These are phyloP conservation scores for Sutorius australiensis DNA, from an alignment of 768 basidiomycete species.

Conservation along the genomic window DNA sequence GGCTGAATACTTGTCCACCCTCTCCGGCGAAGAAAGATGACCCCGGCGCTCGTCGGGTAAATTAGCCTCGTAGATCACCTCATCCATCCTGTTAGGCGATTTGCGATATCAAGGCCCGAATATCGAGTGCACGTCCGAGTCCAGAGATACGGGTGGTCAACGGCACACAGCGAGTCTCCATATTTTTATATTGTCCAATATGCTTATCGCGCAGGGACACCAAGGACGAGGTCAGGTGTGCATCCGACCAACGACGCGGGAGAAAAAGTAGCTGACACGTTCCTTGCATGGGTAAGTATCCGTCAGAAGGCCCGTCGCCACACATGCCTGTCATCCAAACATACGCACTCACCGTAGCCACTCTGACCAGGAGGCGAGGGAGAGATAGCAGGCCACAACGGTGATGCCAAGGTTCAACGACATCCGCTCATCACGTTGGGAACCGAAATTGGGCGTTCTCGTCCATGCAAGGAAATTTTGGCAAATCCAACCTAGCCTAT, in stretches of 20 bases:
- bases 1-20: neutral
- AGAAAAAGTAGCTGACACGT: neutral
- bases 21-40: neutral
- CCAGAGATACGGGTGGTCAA: neutral
- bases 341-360: neutral
- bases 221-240: neutral
- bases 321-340: neutral
- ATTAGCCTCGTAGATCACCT: neutral
- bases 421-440: neutral
- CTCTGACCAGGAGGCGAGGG: neutral
- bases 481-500: constrained; percentile 6
- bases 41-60: neutral
- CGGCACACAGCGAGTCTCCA: neutral
- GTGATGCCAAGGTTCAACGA: neutral
- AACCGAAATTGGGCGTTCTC: neutral
- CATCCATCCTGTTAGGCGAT: neutral
- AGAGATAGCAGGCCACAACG: neutral
- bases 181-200: neutral
- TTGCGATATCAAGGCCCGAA: neutral
- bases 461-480: constrained; percentile 12
- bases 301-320: neutral
- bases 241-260: neutral
- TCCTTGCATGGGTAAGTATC: constrained; percentile 1
- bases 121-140: neutral
- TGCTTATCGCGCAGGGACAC: constrained; percentile 8